phyloP scores from a whole-genome alignment of 2,329 filamentous ascomycete species.

The Periconia sp. region DNA sequence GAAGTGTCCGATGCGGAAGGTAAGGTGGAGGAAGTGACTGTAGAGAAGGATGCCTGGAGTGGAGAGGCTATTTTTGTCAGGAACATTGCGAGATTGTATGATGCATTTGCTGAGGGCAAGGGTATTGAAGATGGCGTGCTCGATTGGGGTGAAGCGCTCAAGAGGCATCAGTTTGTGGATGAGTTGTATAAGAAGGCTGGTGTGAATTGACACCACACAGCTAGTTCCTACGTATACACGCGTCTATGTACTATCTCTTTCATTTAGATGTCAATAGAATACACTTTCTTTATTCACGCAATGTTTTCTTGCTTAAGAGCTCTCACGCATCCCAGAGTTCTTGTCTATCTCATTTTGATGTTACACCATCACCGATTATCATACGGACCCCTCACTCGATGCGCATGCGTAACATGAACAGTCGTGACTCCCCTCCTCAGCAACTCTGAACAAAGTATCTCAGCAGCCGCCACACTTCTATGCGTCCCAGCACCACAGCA shows the following conservation, averaged over 20 bases:
- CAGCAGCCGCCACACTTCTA: slow-evolving; percentile 38
- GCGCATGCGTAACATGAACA: slow-evolving; percentile 34
- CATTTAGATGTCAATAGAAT: too few species aligned
- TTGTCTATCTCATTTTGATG: too few species aligned
- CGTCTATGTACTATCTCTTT: too few species aligned
- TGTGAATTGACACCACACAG: too few species aligned
- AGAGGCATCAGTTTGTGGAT: slow-evolving; percentile 16
- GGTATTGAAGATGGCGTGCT: slow-evolving; percentile 14
- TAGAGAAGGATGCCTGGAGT: slow-evolving; percentile 54
- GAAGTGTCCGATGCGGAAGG: slow-evolving; percentile 59
- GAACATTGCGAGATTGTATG: slow-evolving; percentile 62
- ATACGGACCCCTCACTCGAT: slow-evolving; percentile 24
- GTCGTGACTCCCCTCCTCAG: slow-evolving; percentile 13
- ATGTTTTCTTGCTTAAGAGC: too few species aligned
- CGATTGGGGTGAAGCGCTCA: slow-evolving; percentile 13
- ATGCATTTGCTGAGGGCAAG: slow-evolving; percentile 54
- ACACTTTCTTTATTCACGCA: too few species aligned
- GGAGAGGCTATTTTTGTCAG: slow-evolving; percentile 52
- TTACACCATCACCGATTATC: slow-evolving; percentile 19
- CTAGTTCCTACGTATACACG: too few species aligned
- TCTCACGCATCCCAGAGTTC: too few species aligned
- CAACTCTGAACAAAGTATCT: slow-evolving; percentile 28
- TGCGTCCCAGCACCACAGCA: slow-evolving; percentile 37
- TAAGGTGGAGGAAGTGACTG: slow-evolving; percentile 51
- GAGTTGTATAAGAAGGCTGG: slow-evolving; percentile 18